Conservation (phyloP, 306 rosid genomes). For the Parietaria judaica region DNA sequence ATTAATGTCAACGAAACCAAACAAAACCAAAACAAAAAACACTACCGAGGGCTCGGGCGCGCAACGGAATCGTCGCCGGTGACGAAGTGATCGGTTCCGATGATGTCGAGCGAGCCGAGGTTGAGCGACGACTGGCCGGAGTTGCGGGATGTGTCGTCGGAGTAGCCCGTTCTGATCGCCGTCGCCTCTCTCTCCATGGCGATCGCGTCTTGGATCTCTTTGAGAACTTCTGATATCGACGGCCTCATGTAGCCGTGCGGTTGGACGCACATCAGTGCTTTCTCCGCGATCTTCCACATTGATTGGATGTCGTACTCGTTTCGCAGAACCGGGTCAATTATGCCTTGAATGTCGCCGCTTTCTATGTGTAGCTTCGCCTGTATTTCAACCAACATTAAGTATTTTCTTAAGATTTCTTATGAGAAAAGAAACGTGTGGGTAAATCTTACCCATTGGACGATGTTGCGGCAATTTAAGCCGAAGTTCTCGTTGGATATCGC, state of each 20-base stretch:
- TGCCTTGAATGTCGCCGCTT: conserved; percentile 93
- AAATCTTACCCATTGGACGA: conserved; percentile 86
- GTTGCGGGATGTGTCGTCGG: conserved; percentile 54
- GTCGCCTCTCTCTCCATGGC: conserved; percentile 56
- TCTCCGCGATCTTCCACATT: conserved; percentile 99
- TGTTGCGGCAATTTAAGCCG: conserved; percentile 85
- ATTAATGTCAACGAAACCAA: neutral
- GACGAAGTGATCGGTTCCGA: conserved; percentile 52
- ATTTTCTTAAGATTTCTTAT: neutral
- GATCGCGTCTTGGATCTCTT: conserved; percentile 94
- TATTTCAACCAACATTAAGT: neutral
- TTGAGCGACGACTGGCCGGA: conserved; percentile 66
- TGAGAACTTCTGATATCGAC: conserved; percentile 84
- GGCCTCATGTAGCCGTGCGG: conserved; percentile 87
- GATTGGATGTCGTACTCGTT: conserved; percentile 78
- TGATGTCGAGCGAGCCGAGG: conserved; percentile 54
- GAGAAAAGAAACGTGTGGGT: neutral
- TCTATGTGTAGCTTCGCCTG: conserved; percentile 88
- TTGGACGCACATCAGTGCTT: conserved; percentile 91
- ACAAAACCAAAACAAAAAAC: neutral
- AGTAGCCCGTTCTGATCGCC: conserved; percentile 50
- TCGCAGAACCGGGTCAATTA: conserved; percentile 62
- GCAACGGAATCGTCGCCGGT: conserved; percentile 69
- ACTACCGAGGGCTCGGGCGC: conserved; percentile 70
- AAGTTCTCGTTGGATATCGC: conserved; percentile 91